These are phyloP conservation scores for Acanthamoeba triangularis DNA, from an alignment of 208 protist genomes.

Conservation along the genomic window DNA sequence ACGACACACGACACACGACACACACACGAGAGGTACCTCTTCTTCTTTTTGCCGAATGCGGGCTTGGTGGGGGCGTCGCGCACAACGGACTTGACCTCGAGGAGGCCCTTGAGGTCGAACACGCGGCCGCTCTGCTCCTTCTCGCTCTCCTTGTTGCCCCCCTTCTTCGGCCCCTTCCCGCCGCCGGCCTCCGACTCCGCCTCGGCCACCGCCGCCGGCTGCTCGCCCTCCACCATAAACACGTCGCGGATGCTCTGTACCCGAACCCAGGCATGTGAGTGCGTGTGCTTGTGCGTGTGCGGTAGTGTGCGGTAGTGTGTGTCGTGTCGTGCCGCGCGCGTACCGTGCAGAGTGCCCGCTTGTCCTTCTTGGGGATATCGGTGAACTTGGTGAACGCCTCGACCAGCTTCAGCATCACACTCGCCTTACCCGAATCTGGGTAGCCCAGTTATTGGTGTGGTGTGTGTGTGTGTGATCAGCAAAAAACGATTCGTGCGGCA, in stretches of 20 bases:
- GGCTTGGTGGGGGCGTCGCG: neutral
- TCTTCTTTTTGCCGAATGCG: neutral
- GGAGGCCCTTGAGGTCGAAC: conserved; percentile 18
- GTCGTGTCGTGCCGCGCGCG: neutral
- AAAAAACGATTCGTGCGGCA: neutral
- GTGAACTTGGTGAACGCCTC: conserved; percentile 18
- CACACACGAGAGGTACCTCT: neutral
- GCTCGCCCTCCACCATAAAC: neutral
- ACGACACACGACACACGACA: neutral
- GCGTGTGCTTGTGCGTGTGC: neutral
- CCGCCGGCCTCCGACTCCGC: neutral
- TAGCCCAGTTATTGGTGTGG: no score
- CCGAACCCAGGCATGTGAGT: neutral
- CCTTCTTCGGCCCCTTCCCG: neutral
- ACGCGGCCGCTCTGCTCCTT: neutral
- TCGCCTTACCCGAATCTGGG: neutral
- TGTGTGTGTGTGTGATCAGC: neutral
- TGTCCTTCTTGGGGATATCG: conserved; percentile 12
- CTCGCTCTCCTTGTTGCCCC: neutral
- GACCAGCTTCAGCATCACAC: conserved; percentile 20
- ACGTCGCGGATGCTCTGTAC: neutral
- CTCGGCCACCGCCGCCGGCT: neutral
- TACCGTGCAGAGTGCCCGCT: neutral
- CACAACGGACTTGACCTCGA: neutral
- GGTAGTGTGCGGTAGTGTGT: neutral